phyloP scores from a whole-genome alignment of 257 asterid species.

The Ilex aquifolium region DNA sequence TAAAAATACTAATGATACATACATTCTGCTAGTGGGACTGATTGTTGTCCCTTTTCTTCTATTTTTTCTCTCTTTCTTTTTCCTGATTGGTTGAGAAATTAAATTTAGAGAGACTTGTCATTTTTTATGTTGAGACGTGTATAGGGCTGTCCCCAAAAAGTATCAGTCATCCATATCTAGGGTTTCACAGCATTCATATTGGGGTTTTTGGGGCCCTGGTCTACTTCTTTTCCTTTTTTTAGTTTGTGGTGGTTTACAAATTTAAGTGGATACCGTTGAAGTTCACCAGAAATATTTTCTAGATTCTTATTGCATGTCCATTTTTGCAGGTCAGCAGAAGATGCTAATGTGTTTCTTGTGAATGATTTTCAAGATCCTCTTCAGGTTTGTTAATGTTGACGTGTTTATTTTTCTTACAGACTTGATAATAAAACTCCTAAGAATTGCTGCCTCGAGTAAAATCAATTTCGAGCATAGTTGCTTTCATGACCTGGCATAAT shows the following conservation, averaged over 20 bases:
- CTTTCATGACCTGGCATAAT: neutral
- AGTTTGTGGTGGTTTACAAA: neutral
- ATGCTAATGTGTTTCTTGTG: constrained; percentile 90
- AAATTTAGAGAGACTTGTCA: too few relatives aligned
- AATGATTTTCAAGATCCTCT: constrained; percentile 91
- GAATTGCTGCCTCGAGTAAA: neutral
- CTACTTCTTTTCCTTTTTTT: neutral
- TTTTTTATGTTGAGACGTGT: too few relatives aligned
- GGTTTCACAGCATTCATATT: too few relatives aligned
- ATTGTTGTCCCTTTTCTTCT: too few relatives aligned
- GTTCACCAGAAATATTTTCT: too few relatives aligned
- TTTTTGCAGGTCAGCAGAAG: constrained; percentile 86
- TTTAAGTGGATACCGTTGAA: neutral
- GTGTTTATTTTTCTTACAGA: constrained; percentile 12
- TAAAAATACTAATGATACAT: too few relatives aligned
- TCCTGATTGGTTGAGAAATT: too few relatives aligned
- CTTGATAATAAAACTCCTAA: neutral
- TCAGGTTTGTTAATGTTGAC: constrained; percentile 52
- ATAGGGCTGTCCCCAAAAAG: too few relatives aligned
- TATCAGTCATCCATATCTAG: too few relatives aligned
- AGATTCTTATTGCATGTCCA: neutral
- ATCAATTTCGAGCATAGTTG: neutral
- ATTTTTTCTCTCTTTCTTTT: too few relatives aligned
- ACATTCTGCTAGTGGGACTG: too few relatives aligned
- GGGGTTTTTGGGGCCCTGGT: neutral